Conservation (phyloP, 2,329 filamentous ascomycete genomes). For the Diaporthe velutina region DNA sequence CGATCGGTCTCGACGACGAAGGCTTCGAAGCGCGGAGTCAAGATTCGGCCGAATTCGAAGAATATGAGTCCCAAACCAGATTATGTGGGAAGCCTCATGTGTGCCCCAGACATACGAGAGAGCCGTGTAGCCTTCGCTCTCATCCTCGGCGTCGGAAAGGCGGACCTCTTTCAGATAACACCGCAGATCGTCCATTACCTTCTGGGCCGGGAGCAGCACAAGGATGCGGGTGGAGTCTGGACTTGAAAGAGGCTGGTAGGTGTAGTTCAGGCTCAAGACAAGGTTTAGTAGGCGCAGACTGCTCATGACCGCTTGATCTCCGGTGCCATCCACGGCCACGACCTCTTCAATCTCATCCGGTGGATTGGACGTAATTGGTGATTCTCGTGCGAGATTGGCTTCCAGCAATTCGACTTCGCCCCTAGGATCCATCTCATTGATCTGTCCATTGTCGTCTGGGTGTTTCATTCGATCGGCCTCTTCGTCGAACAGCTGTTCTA, state of each 20-base stretch:
- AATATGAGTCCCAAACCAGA: background rate
- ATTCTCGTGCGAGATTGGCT: background rate
- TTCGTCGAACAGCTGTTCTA: background rate
- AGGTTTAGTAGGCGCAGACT: background rate
- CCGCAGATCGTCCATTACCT: background rate
- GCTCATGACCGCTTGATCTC: background rate
- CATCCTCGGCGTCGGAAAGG: background rate
- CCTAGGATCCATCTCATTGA: no score
- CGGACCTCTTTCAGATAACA: background rate
- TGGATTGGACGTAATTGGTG: background rate
- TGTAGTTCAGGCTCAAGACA: background rate
- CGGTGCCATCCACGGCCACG: no score
- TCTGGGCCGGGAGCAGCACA: constrained; percentile 1
- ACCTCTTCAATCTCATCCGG: background rate
- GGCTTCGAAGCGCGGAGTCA: background rate
- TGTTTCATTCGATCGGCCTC: background rate
- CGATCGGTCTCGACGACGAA: background rate
- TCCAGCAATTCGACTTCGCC: no score
- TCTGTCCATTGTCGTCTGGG: background rate
- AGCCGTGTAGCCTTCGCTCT: background rate
- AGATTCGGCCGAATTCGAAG: constrained; percentile 1
- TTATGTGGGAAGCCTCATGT: background rate
- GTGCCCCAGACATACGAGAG: background rate
- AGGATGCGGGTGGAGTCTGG: background rate
- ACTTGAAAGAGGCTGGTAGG: background rate